A percentile compares a stretch with the other conserved stretches of the same genome.
Evolutionary conservation across 75 land plant genomes (phyloP).

Genomic region (Picea glauca): DNA sequence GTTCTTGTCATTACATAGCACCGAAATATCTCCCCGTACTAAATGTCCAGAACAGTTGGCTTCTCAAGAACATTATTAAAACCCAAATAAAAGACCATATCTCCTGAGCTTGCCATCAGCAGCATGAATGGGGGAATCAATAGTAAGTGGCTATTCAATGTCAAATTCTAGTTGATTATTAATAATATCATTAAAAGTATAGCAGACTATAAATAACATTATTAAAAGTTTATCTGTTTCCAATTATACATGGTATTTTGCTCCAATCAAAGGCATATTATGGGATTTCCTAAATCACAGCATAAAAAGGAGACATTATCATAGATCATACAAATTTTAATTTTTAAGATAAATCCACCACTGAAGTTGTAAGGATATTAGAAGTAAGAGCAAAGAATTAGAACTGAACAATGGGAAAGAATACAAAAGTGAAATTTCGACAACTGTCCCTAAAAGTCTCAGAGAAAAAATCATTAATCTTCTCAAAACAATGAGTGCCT

Average conservation of each 20-base stretch:
- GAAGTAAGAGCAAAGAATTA: neutral
- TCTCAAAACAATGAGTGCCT: neutral
- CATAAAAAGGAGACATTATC: neutral
- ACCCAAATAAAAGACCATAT: no score
- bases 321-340: neutral
- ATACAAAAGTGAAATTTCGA: neutral
- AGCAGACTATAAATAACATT: no score
- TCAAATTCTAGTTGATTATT: neutral
- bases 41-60: neutral
- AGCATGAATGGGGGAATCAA: no score
- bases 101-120: no score
- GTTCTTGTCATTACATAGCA: neutral
- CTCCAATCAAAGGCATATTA: neutral
- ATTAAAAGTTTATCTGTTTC: neutral
- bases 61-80: neutral
- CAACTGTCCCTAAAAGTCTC: neutral
- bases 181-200: neutral
- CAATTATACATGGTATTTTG: neutral
- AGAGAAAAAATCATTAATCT: neutral
- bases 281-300: neutral
- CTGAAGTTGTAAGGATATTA: no score
- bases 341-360: no score
- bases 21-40: neutral
- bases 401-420: neutral
- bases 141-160: neutral